Evolutionary conservation across 352 stramenopile genomes (phyloP).

Genomic region (Globisporangium viniferum): DNA sequence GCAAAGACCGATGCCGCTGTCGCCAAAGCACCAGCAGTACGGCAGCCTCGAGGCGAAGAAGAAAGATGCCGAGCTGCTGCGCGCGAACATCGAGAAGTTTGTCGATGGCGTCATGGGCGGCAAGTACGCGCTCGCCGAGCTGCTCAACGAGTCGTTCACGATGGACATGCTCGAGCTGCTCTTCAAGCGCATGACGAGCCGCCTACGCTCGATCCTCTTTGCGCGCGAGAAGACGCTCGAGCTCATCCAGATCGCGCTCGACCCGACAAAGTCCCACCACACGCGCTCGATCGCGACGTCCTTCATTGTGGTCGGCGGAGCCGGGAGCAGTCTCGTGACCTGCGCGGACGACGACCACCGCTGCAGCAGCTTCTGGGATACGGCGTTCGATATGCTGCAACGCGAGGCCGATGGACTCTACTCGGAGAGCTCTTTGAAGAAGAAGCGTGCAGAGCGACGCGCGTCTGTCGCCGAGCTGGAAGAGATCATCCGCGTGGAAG

Average conservation of each 20-base stretch:
- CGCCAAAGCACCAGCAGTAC: conserved; percentile 25
- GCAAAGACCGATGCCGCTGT: conserved; percentile 21
- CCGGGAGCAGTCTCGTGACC: conserved; percentile 48
- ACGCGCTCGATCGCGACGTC: conserved; percentile 68
- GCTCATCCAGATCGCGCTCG: conserved; percentile 63
- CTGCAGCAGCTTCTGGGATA: conserved; percentile 66
- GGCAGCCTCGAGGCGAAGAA: conserved; percentile 40
- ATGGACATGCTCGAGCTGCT: conserved; percentile 84
- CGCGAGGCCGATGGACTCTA: conserved; percentile 50
- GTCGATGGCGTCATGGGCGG: conserved; percentile 78
- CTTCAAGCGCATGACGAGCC: conserved; percentile 84
- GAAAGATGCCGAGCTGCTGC: conserved; percentile 50
- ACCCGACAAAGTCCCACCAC: conserved; percentile 49
- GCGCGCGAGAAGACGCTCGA: conserved; percentile 65
- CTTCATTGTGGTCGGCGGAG: conserved; percentile 72
- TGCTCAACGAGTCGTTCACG: conserved; percentile 81
- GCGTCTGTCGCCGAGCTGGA: conserved; percentile 64
- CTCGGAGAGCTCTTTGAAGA: conserved; percentile 29
- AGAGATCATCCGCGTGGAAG: conserved; percentile 72
- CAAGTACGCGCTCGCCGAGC: conserved; percentile 49
- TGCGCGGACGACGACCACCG: conserved; percentile 49
- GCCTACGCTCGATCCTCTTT: conserved; percentile 73
- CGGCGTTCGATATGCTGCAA: conserved; percentile 63
- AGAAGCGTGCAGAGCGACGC: conserved; percentile 39
- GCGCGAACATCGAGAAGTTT: conserved; percentile 77